Percentiles rank a stretch among this genome's conserved stretches.
Conservation (phyloP, 78 protist genomes). For the Planoprotostelium fungivorum region DNA sequence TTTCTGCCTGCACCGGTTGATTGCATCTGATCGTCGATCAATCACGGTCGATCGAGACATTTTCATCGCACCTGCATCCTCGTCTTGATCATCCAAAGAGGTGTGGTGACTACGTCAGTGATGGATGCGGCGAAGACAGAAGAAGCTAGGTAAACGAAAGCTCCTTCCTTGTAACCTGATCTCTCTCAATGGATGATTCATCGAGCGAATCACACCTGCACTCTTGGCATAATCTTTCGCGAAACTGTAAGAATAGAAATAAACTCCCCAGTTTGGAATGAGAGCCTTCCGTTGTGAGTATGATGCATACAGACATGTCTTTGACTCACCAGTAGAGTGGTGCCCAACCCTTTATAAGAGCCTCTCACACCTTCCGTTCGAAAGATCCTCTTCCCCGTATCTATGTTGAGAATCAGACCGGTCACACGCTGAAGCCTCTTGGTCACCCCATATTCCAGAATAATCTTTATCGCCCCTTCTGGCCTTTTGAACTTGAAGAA, state of each 20-base stretch:
- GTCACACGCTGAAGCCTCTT: neutral
- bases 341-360: neutral
- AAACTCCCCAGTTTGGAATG: neutral
- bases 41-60: too few species aligned
- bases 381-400: neutral
- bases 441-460: neutral
- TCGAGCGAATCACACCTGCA: neutral
- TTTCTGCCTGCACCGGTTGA: neutral
- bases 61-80: neutral
- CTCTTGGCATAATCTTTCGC: neutral
- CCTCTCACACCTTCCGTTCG: neutral
- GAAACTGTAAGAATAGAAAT: neutral
- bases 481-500: neutral
- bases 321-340: neutral
- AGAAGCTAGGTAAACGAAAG: neutral
- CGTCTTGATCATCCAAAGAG: neutral
- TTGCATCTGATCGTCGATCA: neutral
- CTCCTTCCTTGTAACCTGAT: neutral
- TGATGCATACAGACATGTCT: neutral
- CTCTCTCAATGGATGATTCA: too few species aligned
- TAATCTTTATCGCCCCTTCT: neutral
- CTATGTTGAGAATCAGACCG: neutral
- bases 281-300: neutral
- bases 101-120: neutral
- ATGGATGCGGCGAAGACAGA: neutral